Evolutionary conservation across 169 alveolate genomes (phyloP), one percentile per base, ranked within the genome.

Genomic region (Plasmodium cynomolgi): DNA sequence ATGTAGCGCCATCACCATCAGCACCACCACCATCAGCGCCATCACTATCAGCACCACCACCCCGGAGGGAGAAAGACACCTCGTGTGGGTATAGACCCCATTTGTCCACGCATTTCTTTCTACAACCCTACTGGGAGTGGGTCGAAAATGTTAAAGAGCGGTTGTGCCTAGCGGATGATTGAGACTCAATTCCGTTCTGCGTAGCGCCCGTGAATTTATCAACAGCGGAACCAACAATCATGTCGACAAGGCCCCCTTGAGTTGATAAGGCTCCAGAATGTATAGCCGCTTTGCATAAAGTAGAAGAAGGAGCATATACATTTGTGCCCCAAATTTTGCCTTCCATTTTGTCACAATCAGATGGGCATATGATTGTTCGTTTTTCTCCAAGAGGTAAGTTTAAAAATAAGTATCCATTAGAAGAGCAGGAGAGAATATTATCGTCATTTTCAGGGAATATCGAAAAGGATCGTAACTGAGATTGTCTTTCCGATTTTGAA

Each of bases 231-330:
- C 83, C 94, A 23, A 90, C 41, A 71, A 50, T 17, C 31, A 90
- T 20, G n/a, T 90, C 84, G 71, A 96, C 97, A 33, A 86, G 95
- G 3, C 97, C 97, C 4, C 98, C 98, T 72, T 95, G 95, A 71
- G 26, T 94, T 23, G 97, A 96, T 20, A 94, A 93, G 39, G 79
- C 97, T 23, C 98, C 98, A 26, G 97, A 47, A 83, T 96, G 97
- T 44, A 98, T 94, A 15, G 99, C 99, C 15, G 99, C 98, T 83
- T 98, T 97, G 92, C 99, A 98, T 31, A 98, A 95, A 50, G 98
- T 93, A 73, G 98, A 96, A 73, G 95, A 95, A 50, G 98, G 98
- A 81, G 98, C 96, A 90, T 98, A 98, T 50, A 96, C 79, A 72
- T 96, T 97, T 88, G 97, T 84, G 17, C 97, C 97, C 68, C 75